These are phyloP conservation scores for Leucocoprinus leucothites DNA, from an alignment of 768 basidiomycete species.

Conservation along the genomic window DNA sequence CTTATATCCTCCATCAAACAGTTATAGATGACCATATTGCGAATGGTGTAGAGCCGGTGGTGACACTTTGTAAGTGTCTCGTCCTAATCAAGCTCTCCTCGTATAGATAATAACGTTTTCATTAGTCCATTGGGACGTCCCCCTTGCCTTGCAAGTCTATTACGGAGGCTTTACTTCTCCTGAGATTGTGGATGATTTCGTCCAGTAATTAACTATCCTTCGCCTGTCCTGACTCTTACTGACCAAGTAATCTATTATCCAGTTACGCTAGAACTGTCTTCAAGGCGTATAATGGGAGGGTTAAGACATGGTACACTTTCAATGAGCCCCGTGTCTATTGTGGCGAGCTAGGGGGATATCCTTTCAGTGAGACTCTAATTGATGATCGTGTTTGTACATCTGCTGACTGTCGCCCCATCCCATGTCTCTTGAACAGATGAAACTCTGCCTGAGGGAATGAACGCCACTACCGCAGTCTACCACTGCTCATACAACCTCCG, in stretches of 20 bases:
- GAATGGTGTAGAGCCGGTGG: slow-evolving; percentile 42
- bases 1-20: slow-evolving; percentile 12
- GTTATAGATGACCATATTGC: slow-evolving; percentile 44
- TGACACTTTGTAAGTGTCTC: slow-evolving; percentile 41
- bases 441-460: slow-evolving; percentile 39
- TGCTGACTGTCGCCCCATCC: no score
- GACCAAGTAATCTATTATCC: background rate
- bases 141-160: slow-evolving; percentile 42
- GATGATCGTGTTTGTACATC: no score
- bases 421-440: no score
- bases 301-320: slow-evolving; percentile 53
- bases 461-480: slow-evolving; percentile 40
- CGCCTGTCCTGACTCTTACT: background rate
- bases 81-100: background rate
- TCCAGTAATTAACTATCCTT: slow-evolving; percentile 29
- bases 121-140: slow-evolving; percentile 49
- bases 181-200: slow-evolving; percentile 44
- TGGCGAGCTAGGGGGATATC: slow-evolving; percentile 32
- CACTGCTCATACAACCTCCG: slow-evolving; percentile 42
- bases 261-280: slow-evolving; percentile 51
- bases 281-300: slow-evolving; percentile 42
- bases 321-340: slow-evolving; percentile 49
- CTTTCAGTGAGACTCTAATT: slow-evolving; percentile 39
- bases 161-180: slow-evolving; percentile 49
- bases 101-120: no score